These are phyloP conservation scores for Plasmodium malariae DNA, from an alignment of 169 alveolate species.

Conservation along the genomic window DNA sequence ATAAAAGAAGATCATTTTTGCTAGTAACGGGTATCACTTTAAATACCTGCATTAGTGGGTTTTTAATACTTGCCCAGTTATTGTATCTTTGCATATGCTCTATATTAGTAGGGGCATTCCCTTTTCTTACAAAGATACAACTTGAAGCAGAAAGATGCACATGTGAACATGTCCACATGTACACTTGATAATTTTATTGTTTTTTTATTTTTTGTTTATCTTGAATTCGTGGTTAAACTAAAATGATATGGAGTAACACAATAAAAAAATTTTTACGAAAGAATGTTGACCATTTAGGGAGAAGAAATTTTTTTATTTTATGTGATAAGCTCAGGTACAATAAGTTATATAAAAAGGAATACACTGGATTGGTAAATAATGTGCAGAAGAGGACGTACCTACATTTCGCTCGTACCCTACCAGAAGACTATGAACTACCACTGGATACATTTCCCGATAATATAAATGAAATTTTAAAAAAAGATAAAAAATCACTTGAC, in stretches of 20 bases:
- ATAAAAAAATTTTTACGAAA: neutral
- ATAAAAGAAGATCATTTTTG: no score
- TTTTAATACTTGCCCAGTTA: no score
- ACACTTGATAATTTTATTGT: no score
- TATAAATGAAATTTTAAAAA: conserved; percentile 84
- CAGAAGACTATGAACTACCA: conserved; percentile 91
- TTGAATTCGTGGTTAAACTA: neutral
- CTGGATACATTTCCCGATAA: conserved; percentile 92
- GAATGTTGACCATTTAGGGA: neutral
- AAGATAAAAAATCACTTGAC: conserved; percentile 87
- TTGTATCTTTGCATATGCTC: no score
- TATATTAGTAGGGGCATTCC: no score
- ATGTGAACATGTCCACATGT: no score
- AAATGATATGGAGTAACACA: conserved; percentile 22
- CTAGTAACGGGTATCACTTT: no score
- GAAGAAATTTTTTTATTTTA: neutral
- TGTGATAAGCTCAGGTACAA: neutral
- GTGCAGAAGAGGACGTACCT: conserved; percentile 79
- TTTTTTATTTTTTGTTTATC: neutral
- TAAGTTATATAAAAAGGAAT: neutral
- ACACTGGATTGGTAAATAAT: neutral
- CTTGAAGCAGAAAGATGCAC: no score
- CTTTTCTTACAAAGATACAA: no score
- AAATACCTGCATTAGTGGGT: no score
- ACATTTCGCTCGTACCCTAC: conserved; percentile 87